Evolutionary conservation across 2,329 filamentous ascomycete genomes (phyloP).

Genomic region (Scedosporium aurantiacum): DNA sequence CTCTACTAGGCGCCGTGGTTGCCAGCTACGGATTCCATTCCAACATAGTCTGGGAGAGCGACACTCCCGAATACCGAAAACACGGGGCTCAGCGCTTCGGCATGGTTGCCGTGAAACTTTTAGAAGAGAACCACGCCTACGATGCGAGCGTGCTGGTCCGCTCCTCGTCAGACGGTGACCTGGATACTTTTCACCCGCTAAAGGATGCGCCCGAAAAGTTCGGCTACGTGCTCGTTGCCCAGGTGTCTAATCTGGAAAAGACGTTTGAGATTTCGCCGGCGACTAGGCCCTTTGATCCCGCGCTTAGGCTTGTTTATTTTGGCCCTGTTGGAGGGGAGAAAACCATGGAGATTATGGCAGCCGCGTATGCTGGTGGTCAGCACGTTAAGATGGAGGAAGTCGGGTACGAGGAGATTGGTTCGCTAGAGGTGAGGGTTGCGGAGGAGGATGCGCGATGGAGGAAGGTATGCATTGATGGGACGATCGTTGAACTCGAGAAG

Average conservation of each 20-base stretch:
- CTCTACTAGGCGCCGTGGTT: conserved; percentile 67
- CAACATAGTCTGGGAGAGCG: conserved; percentile 79
- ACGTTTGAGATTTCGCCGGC: conserved; percentile 72
- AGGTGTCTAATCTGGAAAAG: conserved; percentile 73
- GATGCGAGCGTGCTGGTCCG: conserved; percentile 28
- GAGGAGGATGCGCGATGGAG: conserved; percentile 68
- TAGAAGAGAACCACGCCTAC: conserved; percentile 45
- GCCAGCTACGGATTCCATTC: conserved; percentile 87
- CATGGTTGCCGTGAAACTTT: conserved; percentile 68
- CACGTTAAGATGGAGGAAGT: conserved; percentile 50
- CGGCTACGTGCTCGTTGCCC: conserved; percentile 63
- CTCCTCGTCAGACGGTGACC: conserved; percentile 4
- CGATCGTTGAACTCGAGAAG: conserved; percentile 62
- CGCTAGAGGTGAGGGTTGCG: conserved; percentile 52
- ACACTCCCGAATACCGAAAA: conserved; percentile 69
- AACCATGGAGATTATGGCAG: conserved; percentile 67
- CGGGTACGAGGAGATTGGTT: conserved; percentile 59
- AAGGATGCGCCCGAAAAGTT: conserved; percentile 35
- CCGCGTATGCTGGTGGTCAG: conserved; percentile 45
- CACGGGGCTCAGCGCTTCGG: conserved; percentile 70
- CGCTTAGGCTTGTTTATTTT: conserved; percentile 64
- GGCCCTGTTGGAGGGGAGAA: conserved; percentile 52
- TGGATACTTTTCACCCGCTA: conserved; percentile 16
- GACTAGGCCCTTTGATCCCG: conserved; percentile 58
- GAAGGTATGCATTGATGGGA: conserved; percentile 84